Base-by-base conservation (phyloP, 192 early-diverging fungal species). In the Coemansia sp. region DNA sequence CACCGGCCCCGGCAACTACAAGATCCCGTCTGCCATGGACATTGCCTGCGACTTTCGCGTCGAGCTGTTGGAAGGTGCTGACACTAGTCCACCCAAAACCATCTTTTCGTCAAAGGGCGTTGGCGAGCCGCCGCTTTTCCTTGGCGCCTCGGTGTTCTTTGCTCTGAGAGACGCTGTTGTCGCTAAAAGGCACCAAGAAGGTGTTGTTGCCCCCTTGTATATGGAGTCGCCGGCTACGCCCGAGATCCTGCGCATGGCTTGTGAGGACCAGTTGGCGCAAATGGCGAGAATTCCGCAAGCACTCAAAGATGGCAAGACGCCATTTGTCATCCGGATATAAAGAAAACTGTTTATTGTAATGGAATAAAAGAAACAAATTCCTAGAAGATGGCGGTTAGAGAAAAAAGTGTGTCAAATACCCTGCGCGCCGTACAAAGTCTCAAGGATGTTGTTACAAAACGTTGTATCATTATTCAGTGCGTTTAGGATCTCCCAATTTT, bases 61-160 rank as follows among this genome's bases (percentile, higher is more conserved):
- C 10, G 72, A 71, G 10, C 81, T 93, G 39, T 72, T 87, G 33
- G 82, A 85, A 69, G 76, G 76, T 39, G 75, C 78, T 0, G 63
- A 68, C 3, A 84, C 86, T 53, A 71, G 72, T 0, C 56, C 74
- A 39, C 77, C 90, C 21, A 86, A 87, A 59, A 92, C 91, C 22
- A 85, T 95, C 37, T 87, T 87, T 62, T 87, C 87, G 43, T 86
- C 84, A 40, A 93, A 93, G 83, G 93, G 90, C 46, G 88, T 93
- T 39, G 93, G 91, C 8, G 93, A 93, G 63, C 93, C 91, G 24
- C 93, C 93, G 35, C 72, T 95, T 56, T 95, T 93, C 77, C 63
- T 95, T 26, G 93, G 91, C 7, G 63, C 85, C 0, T 83, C 86
- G 3, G 90, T 91, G 3, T 87, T 88, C 43, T 93, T 86, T 74